These are phyloP conservation scores for Termitomyces sp. DNA, from an alignment of 768 basidiomycete genomes.

Conservation along the genomic window DNA sequence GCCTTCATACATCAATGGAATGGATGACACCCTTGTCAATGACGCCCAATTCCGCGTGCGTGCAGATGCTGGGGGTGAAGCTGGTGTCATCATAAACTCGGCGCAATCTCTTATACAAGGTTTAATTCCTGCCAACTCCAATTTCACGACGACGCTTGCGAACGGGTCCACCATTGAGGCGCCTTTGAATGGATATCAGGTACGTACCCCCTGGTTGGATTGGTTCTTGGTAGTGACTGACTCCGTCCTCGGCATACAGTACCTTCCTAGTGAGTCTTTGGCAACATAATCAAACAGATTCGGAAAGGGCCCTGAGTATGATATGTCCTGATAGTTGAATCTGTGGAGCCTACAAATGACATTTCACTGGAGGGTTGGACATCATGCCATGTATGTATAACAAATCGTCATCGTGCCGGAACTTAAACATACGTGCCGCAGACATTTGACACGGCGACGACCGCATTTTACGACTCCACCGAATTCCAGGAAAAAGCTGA, in stretches of 20 bases:
- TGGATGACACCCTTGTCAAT: conserved; percentile 33
- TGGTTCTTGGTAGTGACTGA: background rate
- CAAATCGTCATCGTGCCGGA: too few relatives aligned
- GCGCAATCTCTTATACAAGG: conserved; percentile 69
- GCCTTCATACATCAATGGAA: conserved; percentile 45
- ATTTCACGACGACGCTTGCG: conserved; percentile 54
- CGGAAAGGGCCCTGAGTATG: background rate
- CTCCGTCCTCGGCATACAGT: conserved; percentile 17
- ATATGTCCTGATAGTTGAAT: conserved; percentile 41
- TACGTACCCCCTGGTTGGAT: conserved; percentile 4
- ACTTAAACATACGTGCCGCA: conserved; percentile 18
- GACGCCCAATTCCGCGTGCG: conserved; percentile 39
- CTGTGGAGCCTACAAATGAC: conserved; percentile 58
- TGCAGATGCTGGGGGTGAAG: conserved; percentile 71
- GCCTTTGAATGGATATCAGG: conserved; percentile 66
- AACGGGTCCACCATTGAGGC: conserved; percentile 58
- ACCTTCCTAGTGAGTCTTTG: conserved; percentile 34
- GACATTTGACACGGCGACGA: conserved; percentile 46
- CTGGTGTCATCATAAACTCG: conserved; percentile 62
- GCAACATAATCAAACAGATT: background rate
- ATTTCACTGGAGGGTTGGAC: conserved; percentile 66
- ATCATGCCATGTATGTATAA: conserved; percentile 45
- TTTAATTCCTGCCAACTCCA: conserved; percentile 49
- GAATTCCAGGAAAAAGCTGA: conserved; percentile 43
- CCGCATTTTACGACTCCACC: conserved; percentile 51